phyloP scores from a whole-genome alignment of 805 yeast species.

The Nakazawaea wyomingensis region DNA sequence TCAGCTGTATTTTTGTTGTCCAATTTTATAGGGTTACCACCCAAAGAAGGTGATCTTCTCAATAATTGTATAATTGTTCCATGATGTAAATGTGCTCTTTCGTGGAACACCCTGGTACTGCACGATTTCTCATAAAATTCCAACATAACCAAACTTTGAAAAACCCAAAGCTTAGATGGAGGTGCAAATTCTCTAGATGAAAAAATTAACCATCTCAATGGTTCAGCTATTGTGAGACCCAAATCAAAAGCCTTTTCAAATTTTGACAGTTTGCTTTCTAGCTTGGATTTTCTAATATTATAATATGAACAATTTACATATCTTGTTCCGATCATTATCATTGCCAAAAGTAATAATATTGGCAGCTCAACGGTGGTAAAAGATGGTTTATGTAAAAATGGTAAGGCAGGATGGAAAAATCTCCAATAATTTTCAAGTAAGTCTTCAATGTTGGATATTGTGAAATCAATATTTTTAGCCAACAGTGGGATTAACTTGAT shows the following conservation, averaged over 20 bases:
- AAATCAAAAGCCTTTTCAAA: constrained; percentile 25
- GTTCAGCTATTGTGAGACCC: constrained; percentile 43
- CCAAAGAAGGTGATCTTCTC: constrained; percentile 69
- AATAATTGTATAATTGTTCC: constrained; percentile 79
- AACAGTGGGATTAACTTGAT: constrained; percentile 9
- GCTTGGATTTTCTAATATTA: neutral
- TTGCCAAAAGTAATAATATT: constrained; percentile 46
- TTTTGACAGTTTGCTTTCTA: constrained; percentile 11
- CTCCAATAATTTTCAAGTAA: constrained; percentile 40
- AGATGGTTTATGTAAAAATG: constrained; percentile 41
- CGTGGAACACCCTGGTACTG: constrained; percentile 65
- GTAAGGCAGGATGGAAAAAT: constrained; percentile 50
- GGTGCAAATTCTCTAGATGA: constrained; percentile 68
- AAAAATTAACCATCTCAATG: constrained; percentile 67
- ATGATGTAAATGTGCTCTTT: constrained; percentile 80
- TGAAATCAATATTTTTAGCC: constrained; percentile 6
- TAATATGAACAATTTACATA: constrained; percentile 5
- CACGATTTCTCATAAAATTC: constrained; percentile 78
- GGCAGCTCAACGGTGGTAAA: constrained; percentile 47
- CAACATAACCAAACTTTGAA: constrained; percentile 68
- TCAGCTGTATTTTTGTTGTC: constrained; percentile 22
- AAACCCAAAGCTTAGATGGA: constrained; percentile 71
- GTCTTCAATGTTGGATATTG: constrained; percentile 10
- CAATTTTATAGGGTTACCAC: constrained; percentile 54
- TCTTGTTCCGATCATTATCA: constrained; percentile 46